Percentiles rank a stretch among this genome's conserved stretches.
phyloP scores from a whole-genome alignment of 768 basidiomycete species.

The Auricularia auricula-judae region DNA sequence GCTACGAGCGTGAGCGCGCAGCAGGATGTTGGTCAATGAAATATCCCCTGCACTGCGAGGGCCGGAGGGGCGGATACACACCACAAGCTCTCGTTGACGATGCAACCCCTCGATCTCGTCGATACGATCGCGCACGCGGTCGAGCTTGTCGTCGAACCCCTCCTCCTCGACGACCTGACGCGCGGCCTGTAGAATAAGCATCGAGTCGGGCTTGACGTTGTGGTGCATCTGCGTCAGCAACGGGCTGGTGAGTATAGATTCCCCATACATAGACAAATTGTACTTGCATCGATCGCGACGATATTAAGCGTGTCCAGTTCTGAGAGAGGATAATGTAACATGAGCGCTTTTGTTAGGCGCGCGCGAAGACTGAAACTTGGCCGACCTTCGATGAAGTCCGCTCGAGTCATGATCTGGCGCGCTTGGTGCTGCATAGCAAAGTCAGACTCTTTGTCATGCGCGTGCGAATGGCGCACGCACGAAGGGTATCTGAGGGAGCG shows the following conservation, averaged over 20 bases:
- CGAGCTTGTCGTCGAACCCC: conserved; percentile 69
- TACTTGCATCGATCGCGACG: conserved; percentile 64
- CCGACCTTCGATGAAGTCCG: conserved; percentile 70
- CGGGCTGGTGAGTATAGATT: conserved; percentile 2
- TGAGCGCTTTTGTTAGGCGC: not conserved
- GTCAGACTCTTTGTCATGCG: not conserved
- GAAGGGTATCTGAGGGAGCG: conserved; percentile 54
- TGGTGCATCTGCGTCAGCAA: conserved; percentile 44
- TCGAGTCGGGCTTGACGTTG: conserved; percentile 71
- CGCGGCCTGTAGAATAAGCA: conserved; percentile 64
- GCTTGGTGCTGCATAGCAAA: conserved; percentile 42
- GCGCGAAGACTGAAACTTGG: conserved; percentile 10
- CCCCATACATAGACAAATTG: not conserved
- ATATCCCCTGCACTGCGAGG: not conserved
- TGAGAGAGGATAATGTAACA: conserved; percentile 11
- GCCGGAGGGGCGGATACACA: not conserved
- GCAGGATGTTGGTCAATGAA: not conserved
- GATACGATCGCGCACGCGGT: conserved; percentile 62
- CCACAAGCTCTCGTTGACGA: conserved; percentile 52
- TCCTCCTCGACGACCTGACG: conserved; percentile 58
- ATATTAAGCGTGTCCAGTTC: conserved; percentile 62
- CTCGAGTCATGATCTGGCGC: conserved; percentile 72
- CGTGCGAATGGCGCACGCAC: conserved; percentile 20
- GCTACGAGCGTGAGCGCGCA: not conserved
- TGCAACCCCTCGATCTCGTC: conserved; percentile 84